A percentile compares a stretch with the other conserved stretches of the same genome.
Conservation (phyloP, 108 stramenopile species). For the Cyclostephanos invisitatus region DNA sequence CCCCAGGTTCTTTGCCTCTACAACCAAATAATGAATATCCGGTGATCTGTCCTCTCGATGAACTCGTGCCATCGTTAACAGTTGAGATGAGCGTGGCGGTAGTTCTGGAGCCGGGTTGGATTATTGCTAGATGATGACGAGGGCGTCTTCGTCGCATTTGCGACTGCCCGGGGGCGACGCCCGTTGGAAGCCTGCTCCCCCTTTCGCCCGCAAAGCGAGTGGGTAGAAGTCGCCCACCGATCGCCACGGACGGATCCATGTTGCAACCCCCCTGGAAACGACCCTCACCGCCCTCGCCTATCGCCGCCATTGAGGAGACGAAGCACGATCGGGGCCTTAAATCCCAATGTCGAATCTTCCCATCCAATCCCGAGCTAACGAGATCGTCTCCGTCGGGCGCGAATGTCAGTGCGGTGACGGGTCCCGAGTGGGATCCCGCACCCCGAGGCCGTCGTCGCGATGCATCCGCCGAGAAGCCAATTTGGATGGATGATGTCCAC, state of each 20-base stretch:
- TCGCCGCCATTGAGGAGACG: conserved; percentile 32
- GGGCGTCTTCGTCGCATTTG: conserved; percentile 7
- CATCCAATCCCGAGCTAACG: conserved; percentile 60
- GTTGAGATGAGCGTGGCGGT: conserved; percentile 31
- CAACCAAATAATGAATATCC: conserved; percentile 55
- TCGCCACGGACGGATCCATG: conserved; percentile 29
- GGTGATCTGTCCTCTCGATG: conserved; percentile 40
- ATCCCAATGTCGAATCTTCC: conserved; percentile 69
- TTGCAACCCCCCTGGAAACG: background rate
- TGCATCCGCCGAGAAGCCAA: background rate
- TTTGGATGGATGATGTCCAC: background rate
- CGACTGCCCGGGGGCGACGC: background rate
- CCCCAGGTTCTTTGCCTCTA: conserved; percentile 43
- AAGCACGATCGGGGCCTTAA: conserved; percentile 57
- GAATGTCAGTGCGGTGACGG: conserved; percentile 61
- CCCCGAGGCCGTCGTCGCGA: conserved; percentile 14
- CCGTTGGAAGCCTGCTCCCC: background rate
- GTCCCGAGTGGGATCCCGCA: conserved; percentile 50
- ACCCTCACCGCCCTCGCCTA: background rate
- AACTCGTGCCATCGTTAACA: conserved; percentile 9
- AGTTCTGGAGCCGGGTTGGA: conserved; percentile 29
- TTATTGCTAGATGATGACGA: conserved; percentile 27
- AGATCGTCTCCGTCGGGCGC: conserved; percentile 59
- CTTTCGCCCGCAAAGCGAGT: conserved; percentile 10
- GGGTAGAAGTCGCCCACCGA: conserved; percentile 27